Evolutionary conservation across 2,329 filamentous ascomycete genomes (phyloP).

Genomic region (Lasiodiplodia sp.): DNA sequence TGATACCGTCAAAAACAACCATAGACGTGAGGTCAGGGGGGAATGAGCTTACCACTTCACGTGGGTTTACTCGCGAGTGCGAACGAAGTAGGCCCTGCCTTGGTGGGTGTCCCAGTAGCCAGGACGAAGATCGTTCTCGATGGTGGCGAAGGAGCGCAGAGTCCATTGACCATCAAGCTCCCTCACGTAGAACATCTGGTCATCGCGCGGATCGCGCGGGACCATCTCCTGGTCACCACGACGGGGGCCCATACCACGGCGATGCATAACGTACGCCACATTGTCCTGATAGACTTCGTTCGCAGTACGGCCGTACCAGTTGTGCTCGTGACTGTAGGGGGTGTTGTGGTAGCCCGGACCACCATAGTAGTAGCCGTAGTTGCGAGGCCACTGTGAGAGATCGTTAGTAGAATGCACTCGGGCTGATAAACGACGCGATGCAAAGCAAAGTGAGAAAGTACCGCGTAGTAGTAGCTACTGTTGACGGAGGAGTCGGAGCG

Average conservation of each 20-base stretch:
- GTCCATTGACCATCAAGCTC: constrained; percentile 47
- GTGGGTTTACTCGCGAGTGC: constrained; percentile 7
- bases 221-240: constrained; percentile 13
- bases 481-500: neutral
- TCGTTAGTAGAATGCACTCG: neutral
- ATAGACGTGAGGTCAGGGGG: neutral
- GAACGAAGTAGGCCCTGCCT: constrained; percentile 32
- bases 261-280: neutral
- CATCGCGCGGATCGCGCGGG: constrained; percentile 19
- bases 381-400: neutral
- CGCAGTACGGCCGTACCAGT: constrained; percentile 19
- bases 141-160: constrained; percentile 45
- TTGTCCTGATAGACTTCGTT: constrained; percentile 14
- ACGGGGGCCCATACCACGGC: neutral
- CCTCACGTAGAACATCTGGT: constrained; percentile 43
- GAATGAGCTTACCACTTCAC: constrained; percentile 1
- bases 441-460: neutral
- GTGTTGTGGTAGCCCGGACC: constrained; percentile 5
- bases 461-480: neutral
- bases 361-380: neutral
- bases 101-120: constrained; percentile 44
- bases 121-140: constrained; percentile 48
- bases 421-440: neutral
- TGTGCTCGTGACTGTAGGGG: constrained; percentile 4
- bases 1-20: neutral